phyloP scores from a whole-genome alignment of 1,284 basidiomycete genomes.

The Leccinum griseonigrum region DNA sequence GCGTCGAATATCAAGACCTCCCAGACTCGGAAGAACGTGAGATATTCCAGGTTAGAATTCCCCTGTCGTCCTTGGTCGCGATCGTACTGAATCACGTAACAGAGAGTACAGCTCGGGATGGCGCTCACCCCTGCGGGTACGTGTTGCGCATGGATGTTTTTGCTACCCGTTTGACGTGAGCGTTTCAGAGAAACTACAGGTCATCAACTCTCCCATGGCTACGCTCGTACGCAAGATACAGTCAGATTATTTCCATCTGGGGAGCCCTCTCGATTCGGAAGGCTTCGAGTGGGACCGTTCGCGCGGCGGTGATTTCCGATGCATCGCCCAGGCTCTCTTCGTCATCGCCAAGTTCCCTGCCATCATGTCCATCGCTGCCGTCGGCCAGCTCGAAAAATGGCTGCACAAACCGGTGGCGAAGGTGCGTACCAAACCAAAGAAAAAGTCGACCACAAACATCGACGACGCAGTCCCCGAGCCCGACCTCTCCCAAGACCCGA shows the following conservation, averaged over 20 bases:
- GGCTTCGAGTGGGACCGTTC: slow-evolving; percentile 55
- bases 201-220: slow-evolving; percentile 51
- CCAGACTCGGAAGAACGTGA: slow-evolving; percentile 60
- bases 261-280: slow-evolving; percentile 37
- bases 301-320: slow-evolving; percentile 64
- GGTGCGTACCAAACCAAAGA: slow-evolving; percentile 16
- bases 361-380: slow-evolving; percentile 33
- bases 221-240: slow-evolving; percentile 53
- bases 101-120: slow-evolving; percentile 77
- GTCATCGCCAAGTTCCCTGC: slow-evolving; percentile 44
- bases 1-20: slow-evolving; percentile 68
- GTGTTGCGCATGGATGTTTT: background rate
- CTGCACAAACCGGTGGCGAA: slow-evolving; percentile 33
- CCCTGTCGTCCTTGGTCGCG: background rate
- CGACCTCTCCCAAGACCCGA: slow-evolving; percentile 28
- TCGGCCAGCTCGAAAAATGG: slow-evolving; percentile 54
- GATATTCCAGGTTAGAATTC: slow-evolving; percentile 62
- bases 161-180: background rate
- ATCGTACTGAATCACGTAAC: background rate
- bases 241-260: slow-evolving; percentile 41
- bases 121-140: slow-evolving; percentile 67
- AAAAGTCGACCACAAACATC: slow-evolving; percentile 8
- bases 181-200: slow-evolving; percentile 59
- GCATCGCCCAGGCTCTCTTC: slow-evolving; percentile 52
- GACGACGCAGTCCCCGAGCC: slow-evolving; percentile 1